phyloP scores from a whole-genome alignment of 106 monocot species.

The Dendrobium chrysotoxum region DNA sequence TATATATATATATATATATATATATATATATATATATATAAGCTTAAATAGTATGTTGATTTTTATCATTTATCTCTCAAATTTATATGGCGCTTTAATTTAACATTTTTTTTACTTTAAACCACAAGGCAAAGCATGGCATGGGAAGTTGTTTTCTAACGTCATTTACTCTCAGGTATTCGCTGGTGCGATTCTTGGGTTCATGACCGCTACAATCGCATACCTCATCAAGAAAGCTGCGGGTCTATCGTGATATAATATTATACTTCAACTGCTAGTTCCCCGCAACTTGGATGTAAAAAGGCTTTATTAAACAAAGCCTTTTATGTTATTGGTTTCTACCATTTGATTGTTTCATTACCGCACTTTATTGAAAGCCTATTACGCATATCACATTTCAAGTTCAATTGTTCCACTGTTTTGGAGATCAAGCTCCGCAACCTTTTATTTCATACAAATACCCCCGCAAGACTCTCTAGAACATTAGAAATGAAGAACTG shows the following conservation, averaged over 20 bases:
- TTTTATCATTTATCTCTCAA: too few relatives aligned
- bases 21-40: too few relatives aligned
- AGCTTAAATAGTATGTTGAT: too few relatives aligned
- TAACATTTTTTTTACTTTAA: too few relatives aligned
- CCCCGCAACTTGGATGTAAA: background rate
- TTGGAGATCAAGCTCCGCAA: too few relatives aligned
- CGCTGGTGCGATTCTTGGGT: background rate
- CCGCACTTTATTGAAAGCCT: background rate
- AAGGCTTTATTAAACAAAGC: background rate
- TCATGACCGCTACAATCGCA: background rate
- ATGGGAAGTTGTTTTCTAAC: too few relatives aligned
- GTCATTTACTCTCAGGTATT: constrained; percentile 1
- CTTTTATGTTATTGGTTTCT: too few relatives aligned
- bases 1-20: too few relatives aligned
- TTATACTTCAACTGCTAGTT: background rate
- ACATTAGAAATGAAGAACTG: background rate
- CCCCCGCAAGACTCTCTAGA: background rate
- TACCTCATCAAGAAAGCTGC: background rate
- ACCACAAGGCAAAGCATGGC: too few relatives aligned
- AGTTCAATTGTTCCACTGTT: too few relatives aligned
- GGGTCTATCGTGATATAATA: background rate
- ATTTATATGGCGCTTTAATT: too few relatives aligned
- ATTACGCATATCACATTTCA: background rate
- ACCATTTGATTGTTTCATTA: background rate
- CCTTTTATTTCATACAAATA: background rate